phyloP scores from a whole-genome alignment of 2,329 filamentous ascomycete species.

The Lasiodiplodia sp. region DNA sequence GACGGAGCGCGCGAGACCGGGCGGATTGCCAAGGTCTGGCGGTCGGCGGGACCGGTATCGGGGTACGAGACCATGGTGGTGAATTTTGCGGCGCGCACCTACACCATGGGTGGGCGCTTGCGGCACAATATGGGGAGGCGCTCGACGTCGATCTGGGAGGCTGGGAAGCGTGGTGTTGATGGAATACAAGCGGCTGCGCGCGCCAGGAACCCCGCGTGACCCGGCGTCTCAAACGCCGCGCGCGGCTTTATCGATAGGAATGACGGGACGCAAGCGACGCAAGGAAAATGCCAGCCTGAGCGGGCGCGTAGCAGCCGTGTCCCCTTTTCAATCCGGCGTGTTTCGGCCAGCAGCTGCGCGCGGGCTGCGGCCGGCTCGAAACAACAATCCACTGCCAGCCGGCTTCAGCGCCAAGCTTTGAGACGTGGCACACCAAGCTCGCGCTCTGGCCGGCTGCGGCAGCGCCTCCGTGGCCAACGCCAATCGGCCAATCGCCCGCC shows the following conservation, averaged over 20 bases:
- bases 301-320: slow-evolving; percentile 1
- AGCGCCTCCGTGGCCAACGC: background rate
- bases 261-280: slow-evolving; percentile 4
- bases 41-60: slow-evolving; percentile 59
- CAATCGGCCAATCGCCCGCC: slow-evolving; percentile 22
- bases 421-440: slow-evolving; percentile 26
- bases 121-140: background rate
- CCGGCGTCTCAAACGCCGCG: background rate
- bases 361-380: slow-evolving; percentile 8
- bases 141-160: slow-evolving; percentile 12
- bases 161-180: slow-evolving; percentile 22
- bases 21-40: slow-evolving; percentile 63
- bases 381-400: slow-evolving; percentile 23
- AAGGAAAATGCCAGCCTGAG: slow-evolving; percentile 7
- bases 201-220: slow-evolving; percentile 22
- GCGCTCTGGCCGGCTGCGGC: slow-evolving; percentile 10
- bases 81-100: background rate
- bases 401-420: slow-evolving; percentile 23
- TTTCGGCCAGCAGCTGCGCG: slow-evolving; percentile 2
- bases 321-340: slow-evolving; percentile 14
- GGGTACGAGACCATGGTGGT: slow-evolving; percentile 68
- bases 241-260: slow-evolving; percentile 2
- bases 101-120: slow-evolving; percentile 10
- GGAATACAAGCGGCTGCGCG: background rate
- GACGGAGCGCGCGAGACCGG: slow-evolving; percentile 60